Evolutionary conservation across 768 basidiomycete species (phyloP), one percentile per base, ranked within the genome.

Genomic region (Dendrothele bispora): DNA sequence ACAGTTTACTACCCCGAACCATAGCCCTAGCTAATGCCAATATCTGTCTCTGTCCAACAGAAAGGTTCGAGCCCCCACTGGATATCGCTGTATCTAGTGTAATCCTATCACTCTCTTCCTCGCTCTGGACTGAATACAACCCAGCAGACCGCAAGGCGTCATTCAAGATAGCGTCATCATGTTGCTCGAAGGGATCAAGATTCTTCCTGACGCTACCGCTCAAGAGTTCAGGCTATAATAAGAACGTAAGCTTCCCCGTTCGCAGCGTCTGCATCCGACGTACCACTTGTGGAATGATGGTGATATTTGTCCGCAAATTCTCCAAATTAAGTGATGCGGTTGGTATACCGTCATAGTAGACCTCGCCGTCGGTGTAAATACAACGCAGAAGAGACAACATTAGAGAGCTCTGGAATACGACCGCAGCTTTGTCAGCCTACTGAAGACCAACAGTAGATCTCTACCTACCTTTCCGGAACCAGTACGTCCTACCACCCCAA

Each of bases 1-100:
- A 26, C 3, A 54, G 32, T 22, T 54, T 54, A 40, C 46, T 50
- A 8, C 36, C 43, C n/a, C 51, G 50, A 40, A 87, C 60, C 47
- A 87, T 84, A 1, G 86, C 85, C 46, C 85, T 71, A 5, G 86
- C 86, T 80, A 87, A 82, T 57, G 84, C 84, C 10, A 87, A 68
- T 21, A 87, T 62, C 57, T 87, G 86, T 57, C 84, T 84, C 65
- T 87, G 81, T 10, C 80, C 81, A 1, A 79, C 77, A 0, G 81
- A 83, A 55, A 86, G 83, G 65, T 87, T 87, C 4, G 85, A 83
- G 15, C 84, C 84, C 5, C 82, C 82, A 61, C 86, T 84, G 1
- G 76, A 75, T 4, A 83, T 80, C 10, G 68, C 56, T 0, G 76
- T 79, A 37, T 83, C 82, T 32, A 52, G 64, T 42, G 81, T 81